Evolutionary conservation across 768 basidiomycete species (phyloP).

Genomic region (Tulasnella sp.): DNA sequence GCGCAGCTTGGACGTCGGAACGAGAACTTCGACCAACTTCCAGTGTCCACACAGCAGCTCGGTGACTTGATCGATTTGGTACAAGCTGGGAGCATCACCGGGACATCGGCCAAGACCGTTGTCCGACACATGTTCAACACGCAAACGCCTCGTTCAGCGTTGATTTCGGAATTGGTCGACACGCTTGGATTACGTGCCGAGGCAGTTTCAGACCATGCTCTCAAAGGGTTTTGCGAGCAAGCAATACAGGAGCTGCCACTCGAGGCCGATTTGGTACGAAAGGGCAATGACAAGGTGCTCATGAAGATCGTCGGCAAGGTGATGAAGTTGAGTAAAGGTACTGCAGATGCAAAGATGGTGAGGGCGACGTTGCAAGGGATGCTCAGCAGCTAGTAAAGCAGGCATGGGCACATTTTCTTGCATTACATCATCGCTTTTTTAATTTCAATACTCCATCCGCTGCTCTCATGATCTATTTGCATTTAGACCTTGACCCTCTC

Average conservation of each 20-base stretch:
- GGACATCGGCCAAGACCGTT: constrained; percentile 30
- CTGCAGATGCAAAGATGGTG: constrained; percentile 59
- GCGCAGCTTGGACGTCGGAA: constrained; percentile 60
- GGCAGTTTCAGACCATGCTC: constrained; percentile 34
- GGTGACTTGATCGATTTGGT: constrained; percentile 73
- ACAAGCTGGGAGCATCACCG: constrained; percentile 52
- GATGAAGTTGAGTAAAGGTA: constrained; percentile 71
- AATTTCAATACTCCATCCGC: too few relatives aligned
- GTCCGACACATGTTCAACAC: constrained; percentile 47
- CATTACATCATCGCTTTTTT: too few relatives aligned
- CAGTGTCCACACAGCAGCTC: constrained; percentile 52
- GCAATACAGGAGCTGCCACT: constrained; percentile 56
- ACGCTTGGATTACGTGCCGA: constrained; percentile 34
- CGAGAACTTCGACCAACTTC: constrained; percentile 46
- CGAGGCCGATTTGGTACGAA: constrained; percentile 53
- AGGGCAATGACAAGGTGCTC: constrained; percentile 65
- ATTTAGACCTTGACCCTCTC: constrained; percentile 32
- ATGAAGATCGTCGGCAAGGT: constrained; percentile 77
- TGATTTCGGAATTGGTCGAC: constrained; percentile 36
- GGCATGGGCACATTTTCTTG: background rate
- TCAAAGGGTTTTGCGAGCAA: constrained; percentile 47
- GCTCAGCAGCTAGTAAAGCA: background rate
- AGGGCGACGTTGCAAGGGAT: constrained; percentile 35
- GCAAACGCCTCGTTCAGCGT: constrained; percentile 32
- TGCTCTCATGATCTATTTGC: too few relatives aligned